phyloP scores from a whole-genome alignment of 768 basidiomycete genomes.

The Pleurotus giganteus region DNA sequence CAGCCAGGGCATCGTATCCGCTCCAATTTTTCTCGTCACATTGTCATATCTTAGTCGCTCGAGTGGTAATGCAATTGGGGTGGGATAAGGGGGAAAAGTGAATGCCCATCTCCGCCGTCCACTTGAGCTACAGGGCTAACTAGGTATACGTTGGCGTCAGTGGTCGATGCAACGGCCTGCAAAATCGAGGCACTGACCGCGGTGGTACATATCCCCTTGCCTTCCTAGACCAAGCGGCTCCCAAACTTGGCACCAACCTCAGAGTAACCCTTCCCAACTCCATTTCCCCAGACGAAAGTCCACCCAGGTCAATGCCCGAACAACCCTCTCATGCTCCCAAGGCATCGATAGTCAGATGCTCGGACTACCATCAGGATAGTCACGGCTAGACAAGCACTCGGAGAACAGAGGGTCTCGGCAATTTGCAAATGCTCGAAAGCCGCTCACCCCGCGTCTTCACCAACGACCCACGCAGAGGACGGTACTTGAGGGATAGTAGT shows the following conservation, averaged over 20 bases:
- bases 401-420: slow-evolving; percentile 57
- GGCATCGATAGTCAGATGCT: slow-evolving; percentile 23
- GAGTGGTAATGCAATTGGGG: too few species aligned
- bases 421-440: slow-evolving; percentile 33
- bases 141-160: too few species aligned
- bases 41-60: too few species aligned
- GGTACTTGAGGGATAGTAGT: slow-evolving; percentile 4
- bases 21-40: too few species aligned
- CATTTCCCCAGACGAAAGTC: too few species aligned
- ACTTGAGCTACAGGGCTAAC: too few species aligned
- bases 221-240: slow-evolving; percentile 5
- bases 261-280: slow-evolving; percentile 19
- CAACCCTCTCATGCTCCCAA: slow-evolving; percentile 46
- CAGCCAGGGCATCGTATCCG: too few species aligned
- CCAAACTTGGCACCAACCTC: slow-evolving; percentile 17
- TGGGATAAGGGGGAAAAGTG: too few species aligned
- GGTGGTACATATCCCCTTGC: slow-evolving; percentile 16
- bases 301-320: slow-evolving; percentile 25
- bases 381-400: too few species aligned
- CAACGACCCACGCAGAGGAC: slow-evolving; percentile 22
- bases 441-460: slow-evolving; percentile 24
- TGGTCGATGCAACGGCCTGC: too few species aligned
- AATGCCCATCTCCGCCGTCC: too few species aligned
- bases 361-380: not conserved
- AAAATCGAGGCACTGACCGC: too few species aligned